phyloP scores from a whole-genome alignment of 352 stramenopile species.

The Globisporangium cylindrosporum region DNA sequence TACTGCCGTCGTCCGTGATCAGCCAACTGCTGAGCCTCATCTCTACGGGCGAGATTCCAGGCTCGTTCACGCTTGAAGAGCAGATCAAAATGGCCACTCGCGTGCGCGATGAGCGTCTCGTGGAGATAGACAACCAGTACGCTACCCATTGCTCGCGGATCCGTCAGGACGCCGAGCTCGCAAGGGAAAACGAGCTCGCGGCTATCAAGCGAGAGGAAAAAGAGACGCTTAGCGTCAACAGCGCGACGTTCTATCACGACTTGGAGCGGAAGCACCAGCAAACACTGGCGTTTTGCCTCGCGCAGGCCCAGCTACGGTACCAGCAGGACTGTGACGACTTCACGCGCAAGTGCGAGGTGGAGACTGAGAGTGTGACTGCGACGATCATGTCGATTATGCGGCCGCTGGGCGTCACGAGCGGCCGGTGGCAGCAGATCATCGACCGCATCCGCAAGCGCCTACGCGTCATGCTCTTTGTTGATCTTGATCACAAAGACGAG shows the following conservation, averaged over 20 bases:
- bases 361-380: slow-evolving; percentile 65
- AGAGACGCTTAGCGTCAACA: slow-evolving; percentile 22
- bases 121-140: slow-evolving; percentile 48
- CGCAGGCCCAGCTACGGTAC: slow-evolving; percentile 44
- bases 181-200: slow-evolving; percentile 27
- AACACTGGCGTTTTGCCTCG: slow-evolving; percentile 20
- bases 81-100: slow-evolving; percentile 58
- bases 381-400: slow-evolving; percentile 78
- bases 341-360: slow-evolving; percentile 51
- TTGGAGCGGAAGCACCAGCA: slow-evolving; percentile 38
- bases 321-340: slow-evolving; percentile 69
- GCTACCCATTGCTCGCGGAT: slow-evolving; percentile 28
- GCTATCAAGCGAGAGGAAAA: slow-evolving; percentile 31
- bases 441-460: slow-evolving; percentile 50
- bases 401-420: slow-evolving; percentile 62
- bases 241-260: slow-evolving; percentile 29
- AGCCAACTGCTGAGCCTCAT: slow-evolving; percentile 53
- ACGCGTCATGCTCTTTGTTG: slow-evolving; percentile 43
- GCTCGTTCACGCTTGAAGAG: slow-evolving; percentile 55
- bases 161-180: slow-evolving; percentile 25
- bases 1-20: slow-evolving; percentile 31
- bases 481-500: slow-evolving; percentile 19
- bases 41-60: slow-evolving; percentile 55
- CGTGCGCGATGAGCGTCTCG: slow-evolving; percentile 60
- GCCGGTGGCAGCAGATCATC: slow-evolving; percentile 66